Conservation (phyloP, 73 alveolate species). For the Paramecium tetraurelia region DNA sequence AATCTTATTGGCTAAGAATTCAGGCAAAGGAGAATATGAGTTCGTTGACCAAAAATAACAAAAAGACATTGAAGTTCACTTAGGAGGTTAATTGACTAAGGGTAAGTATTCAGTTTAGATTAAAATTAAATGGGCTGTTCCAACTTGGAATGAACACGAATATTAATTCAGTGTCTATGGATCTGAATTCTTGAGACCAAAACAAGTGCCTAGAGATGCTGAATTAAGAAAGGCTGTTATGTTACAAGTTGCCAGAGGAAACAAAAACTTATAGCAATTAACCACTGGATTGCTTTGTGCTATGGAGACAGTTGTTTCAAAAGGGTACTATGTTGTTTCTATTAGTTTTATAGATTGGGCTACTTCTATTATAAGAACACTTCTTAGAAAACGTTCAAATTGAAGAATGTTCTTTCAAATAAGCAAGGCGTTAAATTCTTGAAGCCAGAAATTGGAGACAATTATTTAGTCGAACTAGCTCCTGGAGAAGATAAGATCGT, state of each 20-base stretch:
- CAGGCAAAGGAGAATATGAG: background rate
- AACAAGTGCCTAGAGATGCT: conserved; percentile 19
- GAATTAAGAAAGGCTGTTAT: background rate
- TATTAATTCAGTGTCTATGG: conserved; percentile 13
- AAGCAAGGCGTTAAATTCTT: background rate
- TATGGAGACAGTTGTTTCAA: background rate
- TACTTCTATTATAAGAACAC: background rate
- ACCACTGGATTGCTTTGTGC: background rate
- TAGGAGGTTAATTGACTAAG: background rate
- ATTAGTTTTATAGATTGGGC: background rate
- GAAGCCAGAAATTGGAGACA: background rate
- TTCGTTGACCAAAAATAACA: background rate
- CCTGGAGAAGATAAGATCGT: background rate
- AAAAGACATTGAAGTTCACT: background rate
- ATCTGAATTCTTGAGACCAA: background rate
- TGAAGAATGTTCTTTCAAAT: background rate
- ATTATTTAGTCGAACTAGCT: background rate
- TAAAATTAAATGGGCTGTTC: conserved; percentile 25
- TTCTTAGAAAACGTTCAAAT: background rate
- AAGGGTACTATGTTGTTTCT: background rate
- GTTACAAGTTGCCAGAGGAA: background rate
- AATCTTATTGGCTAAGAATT: background rate
- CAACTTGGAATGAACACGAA: conserved; percentile 10
- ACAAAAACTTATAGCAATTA: background rate
- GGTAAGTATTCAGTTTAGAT: background rate